Base-by-base conservation (phyloP, 208 protist species). In the Porcisia deanei region DNA sequence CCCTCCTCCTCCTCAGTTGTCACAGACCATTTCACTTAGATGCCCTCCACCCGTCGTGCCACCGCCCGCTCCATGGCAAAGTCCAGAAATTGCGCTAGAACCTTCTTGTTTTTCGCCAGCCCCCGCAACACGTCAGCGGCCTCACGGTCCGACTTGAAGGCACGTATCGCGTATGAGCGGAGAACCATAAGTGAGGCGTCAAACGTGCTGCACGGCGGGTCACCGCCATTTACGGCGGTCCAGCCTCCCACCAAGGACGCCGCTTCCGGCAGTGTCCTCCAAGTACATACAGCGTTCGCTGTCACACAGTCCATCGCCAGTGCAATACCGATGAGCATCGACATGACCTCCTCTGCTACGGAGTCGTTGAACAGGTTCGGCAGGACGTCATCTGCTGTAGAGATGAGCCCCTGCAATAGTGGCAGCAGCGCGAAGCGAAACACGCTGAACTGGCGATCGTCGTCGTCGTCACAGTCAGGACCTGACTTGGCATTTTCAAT, bases 221-320 rank as follows among this genome's bases (percentile, higher is more conserved):
- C 43, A 8, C 49, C 45, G 22, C 20, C 65, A 1, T 52, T 30
- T 3, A 37, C 3, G 18, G 37, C 63, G 14, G 61, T 18, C 20
- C 65, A 67, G 49, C 6, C 30, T 25, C 53, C 14, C 14, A 39
- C 25, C 45, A 53, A 10, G 3, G 7, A 9, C 14, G 41, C n/a
- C 43, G 34, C 67, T 52, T 73, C 70, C 10, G 25, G 70, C 70
- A 73, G 41, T 39, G 37, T 53, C 54, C 65, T 59, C 74, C 52
- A 54, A 6, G 47, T 41, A 10, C 5, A 6, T 16, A 43, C 72
- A 5, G 53, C 53, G 16, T 49, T 45, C 20, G 47, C 9, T 18
- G 70, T 54, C 43, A 95, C 76, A 71, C 89, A 97, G 78, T 97
- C 93, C 53, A 97, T 75, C 66, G 88, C 94, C 0, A 94, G 73